These are phyloP conservation scores for Fusarium nanum DNA, from an alignment of 2,329 filamentous ascomycete genomes.

Conservation along the genomic window DNA sequence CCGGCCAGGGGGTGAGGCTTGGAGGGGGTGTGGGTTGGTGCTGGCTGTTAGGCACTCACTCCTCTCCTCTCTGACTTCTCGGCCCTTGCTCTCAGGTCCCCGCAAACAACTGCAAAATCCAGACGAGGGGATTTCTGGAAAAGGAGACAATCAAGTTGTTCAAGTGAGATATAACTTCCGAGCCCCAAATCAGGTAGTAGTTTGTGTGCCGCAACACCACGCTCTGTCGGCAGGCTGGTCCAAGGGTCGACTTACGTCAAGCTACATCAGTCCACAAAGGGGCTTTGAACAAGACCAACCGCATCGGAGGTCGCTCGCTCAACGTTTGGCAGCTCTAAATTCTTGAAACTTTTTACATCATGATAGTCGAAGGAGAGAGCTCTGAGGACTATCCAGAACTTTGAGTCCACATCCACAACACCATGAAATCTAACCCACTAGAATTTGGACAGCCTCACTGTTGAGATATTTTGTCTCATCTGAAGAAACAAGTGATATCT, in stretches of 20 bases:
- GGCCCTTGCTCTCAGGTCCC: constrained; percentile 35
- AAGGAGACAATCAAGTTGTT: constrained; percentile 38
- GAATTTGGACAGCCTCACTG: not conserved
- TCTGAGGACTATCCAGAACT: not conserved
- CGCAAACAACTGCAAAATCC: constrained; percentile 42
- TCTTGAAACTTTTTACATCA: constrained; percentile 24
- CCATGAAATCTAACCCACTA: not conserved
- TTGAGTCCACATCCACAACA: not conserved
- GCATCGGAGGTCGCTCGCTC: constrained; percentile 35
- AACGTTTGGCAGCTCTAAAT: constrained; percentile 24
- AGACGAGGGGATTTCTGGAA: constrained; percentile 29
- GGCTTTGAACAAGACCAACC: constrained; percentile 39
- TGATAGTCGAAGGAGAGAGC: constrained; percentile 30
- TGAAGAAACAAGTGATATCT: not conserved
- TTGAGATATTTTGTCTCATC: not conserved
- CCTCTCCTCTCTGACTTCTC: constrained; percentile 29
- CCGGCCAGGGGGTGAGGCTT: constrained; percentile 42
- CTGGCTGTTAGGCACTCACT: constrained; percentile 39
- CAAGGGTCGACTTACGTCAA: constrained; percentile 46
- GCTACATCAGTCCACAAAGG: constrained; percentile 45
- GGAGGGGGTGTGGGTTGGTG: constrained; percentile 43
- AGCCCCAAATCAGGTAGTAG: constrained; percentile 43
- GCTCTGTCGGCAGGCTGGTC: constrained; percentile 38
- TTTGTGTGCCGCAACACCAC: constrained; percentile 43
- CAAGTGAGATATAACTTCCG: constrained; percentile 43